Evolutionary conservation across 2,329 filamentous ascomycete genomes (phyloP), one percentile per base, ranked within the genome.

Genomic region (Fusarium hainanense): DNA sequence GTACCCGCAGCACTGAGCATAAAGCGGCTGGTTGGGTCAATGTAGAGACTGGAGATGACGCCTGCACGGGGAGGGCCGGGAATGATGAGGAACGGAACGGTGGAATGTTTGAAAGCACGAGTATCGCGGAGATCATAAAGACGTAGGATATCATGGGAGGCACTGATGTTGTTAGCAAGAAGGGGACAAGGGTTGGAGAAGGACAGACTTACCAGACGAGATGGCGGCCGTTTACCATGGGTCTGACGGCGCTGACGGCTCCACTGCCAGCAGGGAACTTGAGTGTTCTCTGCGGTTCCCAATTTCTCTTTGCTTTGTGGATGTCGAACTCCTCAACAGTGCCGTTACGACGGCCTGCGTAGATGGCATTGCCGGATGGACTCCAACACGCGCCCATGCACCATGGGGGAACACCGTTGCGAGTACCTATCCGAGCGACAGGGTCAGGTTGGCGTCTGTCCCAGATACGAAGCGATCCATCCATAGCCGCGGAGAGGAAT

Each of bases 371-470:
- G 16, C 96, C 96, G 77, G 98, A 93, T 0, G 94, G 94, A 57
- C 92, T 95, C 96, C 96, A 99, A 82, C 94, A 97, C 1, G 94
- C 93, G 71, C 93, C 94, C 90, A 97, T 98, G 79, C 95, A 98
- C 95, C 95, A 99, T 1, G 95, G 96, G 2, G 96, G 95, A 1
- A 93, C 92, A 20, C 90, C 89, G 13, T 89, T 88, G 13, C 90
- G 85, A 20, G 92, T 93, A 2, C 86, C 85, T 59, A 98, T 95
- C 28, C 90, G 89, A 4, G 96, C 94, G 3, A 97, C 85, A 0
- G 95, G 92, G 37, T 91, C 87, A 2, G 88, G 87, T 68, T 92
- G 88, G 21, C 96, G 89, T 5, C 91, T 85, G 76, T 99, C 97
- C 95, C 96, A 99, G 70, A 99, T 89, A n/a, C 94, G 91, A 46